phyloP scores from a whole-genome alignment of 177 flowering plant genomes.

The Vitis hybrid region DNA sequence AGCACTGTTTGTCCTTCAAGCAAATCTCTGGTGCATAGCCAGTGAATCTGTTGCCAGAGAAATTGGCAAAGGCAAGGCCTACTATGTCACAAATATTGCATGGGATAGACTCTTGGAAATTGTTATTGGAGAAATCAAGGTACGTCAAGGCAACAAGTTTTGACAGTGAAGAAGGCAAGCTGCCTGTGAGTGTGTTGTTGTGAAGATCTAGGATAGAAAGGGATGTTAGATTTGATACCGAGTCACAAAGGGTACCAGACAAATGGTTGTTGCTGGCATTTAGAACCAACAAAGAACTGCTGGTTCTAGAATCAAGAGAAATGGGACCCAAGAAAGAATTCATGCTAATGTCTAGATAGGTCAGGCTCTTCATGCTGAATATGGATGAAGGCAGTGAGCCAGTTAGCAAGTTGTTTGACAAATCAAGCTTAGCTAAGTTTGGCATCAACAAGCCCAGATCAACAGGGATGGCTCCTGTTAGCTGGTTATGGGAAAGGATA shows the following conservation, averaged over 20 bases:
- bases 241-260: slow-evolving; percentile 33
- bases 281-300: slow-evolving; percentile 42
- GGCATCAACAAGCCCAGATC: slow-evolving; percentile 38
- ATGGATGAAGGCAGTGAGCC: slow-evolving; percentile 50
- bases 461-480: slow-evolving; percentile 47
- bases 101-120: slow-evolving; percentile 39
- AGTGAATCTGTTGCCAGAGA: slow-evolving; percentile 48
- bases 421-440: slow-evolving; percentile 47
- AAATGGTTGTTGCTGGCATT: slow-evolving; percentile 58
- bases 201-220: slow-evolving; percentile 62
- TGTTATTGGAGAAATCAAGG: slow-evolving; percentile 56
- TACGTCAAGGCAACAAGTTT: slow-evolving; percentile 45
- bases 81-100: slow-evolving; percentile 45
- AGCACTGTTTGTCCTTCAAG: slow-evolving; percentile 18
- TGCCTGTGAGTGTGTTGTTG: slow-evolving; percentile 48
- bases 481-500: slow-evolving; percentile 48
- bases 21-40: slow-evolving; percentile 44
- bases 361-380: slow-evolving; percentile 40
- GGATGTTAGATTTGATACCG: slow-evolving; percentile 42
- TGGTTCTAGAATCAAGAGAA: slow-evolving; percentile 12
- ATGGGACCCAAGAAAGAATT: slow-evolving; percentile 50
- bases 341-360: slow-evolving; percentile 48
- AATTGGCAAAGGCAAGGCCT: slow-evolving; percentile 41
- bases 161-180: slow-evolving; percentile 40
- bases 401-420: slow-evolving; percentile 40